A percentile compares a stretch with the other conserved stretches of the same genome.
phyloP scores from a whole-genome alignment of 2,329 filamentous ascomycete genomes.

The Nigrospora osmanthi region DNA sequence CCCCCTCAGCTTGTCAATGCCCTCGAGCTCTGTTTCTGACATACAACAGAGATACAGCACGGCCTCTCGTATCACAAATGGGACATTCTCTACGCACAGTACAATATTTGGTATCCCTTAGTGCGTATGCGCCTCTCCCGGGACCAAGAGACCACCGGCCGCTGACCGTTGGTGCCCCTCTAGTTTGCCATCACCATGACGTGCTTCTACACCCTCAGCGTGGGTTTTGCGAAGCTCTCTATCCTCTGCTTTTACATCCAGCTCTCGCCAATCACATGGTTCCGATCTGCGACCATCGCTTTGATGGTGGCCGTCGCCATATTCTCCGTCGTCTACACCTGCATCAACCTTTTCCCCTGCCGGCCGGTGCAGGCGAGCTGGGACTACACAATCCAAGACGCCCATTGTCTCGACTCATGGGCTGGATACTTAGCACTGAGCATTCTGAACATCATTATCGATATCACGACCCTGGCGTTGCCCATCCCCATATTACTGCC shows the following conservation, averaged over 20 bases:
- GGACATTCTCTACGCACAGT: conserved; percentile 1
- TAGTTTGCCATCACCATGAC: not conserved
- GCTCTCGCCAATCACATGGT: conserved; percentile 1
- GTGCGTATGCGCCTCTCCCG: not conserved
- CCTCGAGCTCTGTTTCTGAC: not conserved
- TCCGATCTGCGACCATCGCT: not conserved
- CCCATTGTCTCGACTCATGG: not conserved
- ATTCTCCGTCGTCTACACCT: not conserved
- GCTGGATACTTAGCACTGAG: conserved; percentile 1
- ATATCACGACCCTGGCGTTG: not conserved
- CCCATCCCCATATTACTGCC: conserved; percentile 1
- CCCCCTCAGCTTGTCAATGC: not conserved
- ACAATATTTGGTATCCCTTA: conserved; percentile 1
- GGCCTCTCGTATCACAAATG: conserved; percentile 3
- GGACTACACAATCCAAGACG: not conserved
- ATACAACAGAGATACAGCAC: not conserved
- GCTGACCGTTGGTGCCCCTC: no score
- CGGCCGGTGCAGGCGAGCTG: conserved; percentile 1
- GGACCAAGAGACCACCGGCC: no score
- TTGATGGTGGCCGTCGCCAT: conserved; percentile 1
- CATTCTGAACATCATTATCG: conserved; percentile 1
- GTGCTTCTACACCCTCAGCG: conserved; percentile 1
- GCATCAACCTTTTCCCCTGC: conserved; percentile 1
- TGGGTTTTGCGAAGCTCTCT: conserved; percentile 1
- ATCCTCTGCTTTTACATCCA: conserved; percentile 1